Percentiles rank a stretch among this genome's conserved stretches.
These are phyloP conservation scores for Epichloe baconii DNA, from an alignment of 2,329 filamentous ascomycete genomes.

Conservation along the genomic window DNA sequence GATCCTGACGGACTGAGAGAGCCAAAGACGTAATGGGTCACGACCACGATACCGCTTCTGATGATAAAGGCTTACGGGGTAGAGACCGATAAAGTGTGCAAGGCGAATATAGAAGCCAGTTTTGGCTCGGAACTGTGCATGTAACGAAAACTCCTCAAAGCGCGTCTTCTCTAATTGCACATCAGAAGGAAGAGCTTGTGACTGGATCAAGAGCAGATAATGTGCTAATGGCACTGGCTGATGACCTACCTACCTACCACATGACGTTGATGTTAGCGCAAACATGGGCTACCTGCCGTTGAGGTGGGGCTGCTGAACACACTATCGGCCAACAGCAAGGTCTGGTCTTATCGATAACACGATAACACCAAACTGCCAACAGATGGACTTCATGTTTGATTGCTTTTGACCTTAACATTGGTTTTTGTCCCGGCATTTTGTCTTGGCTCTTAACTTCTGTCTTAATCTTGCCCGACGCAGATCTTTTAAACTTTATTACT, in stretches of 20 bases:
- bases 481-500: not conserved
- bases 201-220: not conserved
- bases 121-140: not conserved
- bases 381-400: no score
- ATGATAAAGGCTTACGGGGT: not conserved
- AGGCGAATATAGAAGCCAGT: not conserved
- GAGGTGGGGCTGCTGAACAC: not conserved
- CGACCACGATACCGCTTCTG: not conserved
- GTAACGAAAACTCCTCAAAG: not conserved
- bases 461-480: not conserved
- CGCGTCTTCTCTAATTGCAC: not conserved
- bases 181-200: not conserved
- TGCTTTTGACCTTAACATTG: no score
- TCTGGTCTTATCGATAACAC: not conserved
- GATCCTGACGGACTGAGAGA: no score
- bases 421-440: no score
- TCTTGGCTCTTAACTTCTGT: no score
- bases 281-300: not conserved
- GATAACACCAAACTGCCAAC: not conserved
- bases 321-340: not conserved
- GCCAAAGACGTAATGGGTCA: not conserved
- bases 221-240: not conserved
- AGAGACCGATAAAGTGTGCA: not conserved
- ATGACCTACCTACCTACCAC: not conserved
- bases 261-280: not conserved